Evolutionary conservation across 768 basidiomycete species (phyloP).

Genomic region (Leccinum subgranulosum): DNA sequence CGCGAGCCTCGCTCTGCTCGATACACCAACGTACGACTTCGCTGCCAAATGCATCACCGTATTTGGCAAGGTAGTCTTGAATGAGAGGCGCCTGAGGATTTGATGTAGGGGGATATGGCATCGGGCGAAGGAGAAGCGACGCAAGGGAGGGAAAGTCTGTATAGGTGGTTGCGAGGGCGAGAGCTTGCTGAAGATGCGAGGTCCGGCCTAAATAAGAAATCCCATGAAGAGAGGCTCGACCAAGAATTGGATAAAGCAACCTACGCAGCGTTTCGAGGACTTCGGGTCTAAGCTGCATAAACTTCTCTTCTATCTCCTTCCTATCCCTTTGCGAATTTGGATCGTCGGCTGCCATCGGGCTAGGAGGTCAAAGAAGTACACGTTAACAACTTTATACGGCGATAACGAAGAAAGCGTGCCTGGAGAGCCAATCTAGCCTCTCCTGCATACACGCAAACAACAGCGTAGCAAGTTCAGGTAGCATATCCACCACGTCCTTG

Average conservation of each 20-base stretch:
- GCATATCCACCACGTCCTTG: conserved; percentile 47
- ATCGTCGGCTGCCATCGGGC: conserved; percentile 44
- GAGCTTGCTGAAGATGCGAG: conserved; percentile 68
- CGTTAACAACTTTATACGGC: not conserved
- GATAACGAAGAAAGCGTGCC: conserved; percentile 33
- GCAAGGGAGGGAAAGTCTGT: conserved; percentile 85
- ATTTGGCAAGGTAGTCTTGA: conserved; percentile 70
- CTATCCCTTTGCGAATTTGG: conserved; percentile 52
- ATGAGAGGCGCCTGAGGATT: conserved; percentile 65
- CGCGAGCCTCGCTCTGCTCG: conserved; percentile 80
- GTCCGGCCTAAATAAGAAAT: conserved; percentile 48
- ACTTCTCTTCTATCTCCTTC: conserved; percentile 61
- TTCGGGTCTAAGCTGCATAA: conserved; percentile 68
- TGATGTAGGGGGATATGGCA: conserved; percentile 57
- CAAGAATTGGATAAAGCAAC: conserved; percentile 21
- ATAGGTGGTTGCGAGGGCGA: conserved; percentile 81
- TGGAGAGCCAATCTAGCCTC: conserved; percentile 64
- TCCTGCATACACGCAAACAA: conserved; percentile 69
- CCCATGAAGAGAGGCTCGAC: not conserved
- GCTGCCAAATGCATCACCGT: conserved; percentile 80
- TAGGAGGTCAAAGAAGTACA: conserved; percentile 23
- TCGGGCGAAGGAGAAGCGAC: conserved; percentile 71
- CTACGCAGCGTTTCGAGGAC: conserved; percentile 78
- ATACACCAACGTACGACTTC: conserved; percentile 94
- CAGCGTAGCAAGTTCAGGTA: conserved; percentile 61